These are phyloP conservation scores for Isatis lusitanica DNA, from an alignment of 441 rosid species.

Conservation along the genomic window DNA sequence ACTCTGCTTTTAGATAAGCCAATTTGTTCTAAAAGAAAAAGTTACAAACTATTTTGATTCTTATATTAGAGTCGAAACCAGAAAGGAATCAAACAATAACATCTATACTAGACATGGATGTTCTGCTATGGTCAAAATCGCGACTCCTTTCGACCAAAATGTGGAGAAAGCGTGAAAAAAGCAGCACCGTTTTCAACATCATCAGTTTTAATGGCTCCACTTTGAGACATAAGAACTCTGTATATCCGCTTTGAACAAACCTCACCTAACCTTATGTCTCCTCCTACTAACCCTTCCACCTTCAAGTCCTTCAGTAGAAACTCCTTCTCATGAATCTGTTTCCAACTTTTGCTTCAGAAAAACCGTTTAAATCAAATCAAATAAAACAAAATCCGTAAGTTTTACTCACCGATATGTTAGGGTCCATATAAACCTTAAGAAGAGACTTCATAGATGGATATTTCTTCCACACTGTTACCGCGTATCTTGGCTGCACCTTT, in stretches of 20 bases:
- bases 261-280: constrained; percentile 77
- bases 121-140: background rate
- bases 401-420: constrained; percentile 69
- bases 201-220: constrained; percentile 71
- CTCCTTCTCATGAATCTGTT: constrained; percentile 86
- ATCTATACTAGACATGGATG: background rate
- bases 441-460: constrained; percentile 97
- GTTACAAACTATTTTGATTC: no score
- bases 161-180: constrained; percentile 43
- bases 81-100: background rate
- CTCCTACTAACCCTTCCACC: constrained; percentile 66
- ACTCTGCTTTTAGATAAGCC: no score
- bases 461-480: constrained; percentile 82
- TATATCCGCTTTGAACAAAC: constrained; percentile 88
- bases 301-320: constrained; percentile 75
- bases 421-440: constrained; percentile 81
- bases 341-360: background rate
- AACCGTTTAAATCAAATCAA: background rate
- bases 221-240: constrained; percentile 81
- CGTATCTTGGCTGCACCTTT: constrained; percentile 94
- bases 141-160: background rate
- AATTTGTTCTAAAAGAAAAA: no score
- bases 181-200: constrained; percentile 91
- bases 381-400: background rate
- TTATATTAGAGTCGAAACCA: background rate